Conservation (phyloP, 345 rosid genomes). For the Orychophragmus violaceus region DNA sequence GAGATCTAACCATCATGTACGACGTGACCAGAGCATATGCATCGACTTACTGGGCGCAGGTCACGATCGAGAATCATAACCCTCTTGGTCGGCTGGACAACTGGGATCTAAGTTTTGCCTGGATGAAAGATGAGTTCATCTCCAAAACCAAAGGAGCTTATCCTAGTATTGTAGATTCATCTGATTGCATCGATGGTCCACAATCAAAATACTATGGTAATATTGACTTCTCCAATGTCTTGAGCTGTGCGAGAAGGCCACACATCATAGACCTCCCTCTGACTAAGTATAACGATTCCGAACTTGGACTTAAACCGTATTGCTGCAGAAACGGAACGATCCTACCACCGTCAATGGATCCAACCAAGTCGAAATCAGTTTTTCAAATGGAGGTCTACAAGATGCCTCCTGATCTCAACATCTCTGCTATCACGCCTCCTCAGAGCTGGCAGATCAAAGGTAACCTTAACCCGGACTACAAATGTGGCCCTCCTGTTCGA, state of each 20-base stretch:
- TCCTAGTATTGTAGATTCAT: constrained; percentile 61
- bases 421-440: constrained; percentile 62
- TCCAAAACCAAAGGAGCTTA: constrained; percentile 76
- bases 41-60: constrained; percentile 60
- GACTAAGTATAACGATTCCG: constrained; percentile 74
- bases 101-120: constrained; percentile 80
- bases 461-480: constrained; percentile 71
- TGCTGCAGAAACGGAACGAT: constrained; percentile 93
- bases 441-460: constrained; percentile 85
- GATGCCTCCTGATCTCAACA: constrained; percentile 86
- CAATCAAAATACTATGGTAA: constrained; percentile 49
- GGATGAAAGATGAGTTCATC: constrained; percentile 85
- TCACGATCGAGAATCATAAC: constrained; percentile 66
- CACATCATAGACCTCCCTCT: constrained; percentile 80
- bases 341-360: constrained; percentile 75
- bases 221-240: constrained; percentile 62
- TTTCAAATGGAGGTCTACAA: constrained; percentile 85
- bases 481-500: constrained; percentile 76
- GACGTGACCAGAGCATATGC: constrained; percentile 62
- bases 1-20: constrained; percentile 85
- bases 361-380: constrained; percentile 67
- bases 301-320: constrained; percentile 53
- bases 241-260: constrained; percentile 84
- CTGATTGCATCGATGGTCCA: constrained; percentile 60
- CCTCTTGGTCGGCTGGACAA: constrained; percentile 79